Percentiles rank a stretch among this genome's conserved stretches.
These are phyloP conservation scores for Isoetes taiwanensis DNA, from an alignment of 75 land plant species.

Conservation along the genomic window DNA sequence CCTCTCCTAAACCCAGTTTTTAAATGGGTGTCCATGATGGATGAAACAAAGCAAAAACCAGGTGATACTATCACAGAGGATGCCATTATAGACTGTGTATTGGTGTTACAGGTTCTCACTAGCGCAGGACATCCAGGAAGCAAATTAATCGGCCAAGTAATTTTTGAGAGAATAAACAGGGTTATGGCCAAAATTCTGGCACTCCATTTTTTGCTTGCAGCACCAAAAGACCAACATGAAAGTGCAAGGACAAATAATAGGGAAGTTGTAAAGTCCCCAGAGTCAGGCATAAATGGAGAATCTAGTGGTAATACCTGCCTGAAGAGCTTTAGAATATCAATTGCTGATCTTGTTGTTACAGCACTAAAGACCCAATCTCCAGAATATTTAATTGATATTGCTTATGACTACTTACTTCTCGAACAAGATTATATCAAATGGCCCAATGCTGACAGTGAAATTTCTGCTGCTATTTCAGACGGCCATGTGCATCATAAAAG, in stretches of 20 bases:
- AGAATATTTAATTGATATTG: slow-evolving; percentile 3
- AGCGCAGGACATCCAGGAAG: neutral
- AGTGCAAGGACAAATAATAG: slow-evolving; percentile 15
- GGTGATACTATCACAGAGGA: neutral
- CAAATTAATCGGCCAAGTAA: neutral
- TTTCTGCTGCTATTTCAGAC: slow-evolving; percentile 10
- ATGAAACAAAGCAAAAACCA: neutral
- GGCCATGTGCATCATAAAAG: neutral
- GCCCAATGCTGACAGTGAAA: slow-evolving; percentile 23
- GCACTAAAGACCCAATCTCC: neutral
- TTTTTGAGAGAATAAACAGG: slow-evolving; percentile 14
- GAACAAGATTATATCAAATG: slow-evolving; percentile 9
- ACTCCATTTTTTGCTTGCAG: slow-evolving; percentile 16
- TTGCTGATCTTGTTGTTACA: slow-evolving; percentile 9
- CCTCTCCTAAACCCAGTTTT: slow-evolving; percentile 25
- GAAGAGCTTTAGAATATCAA: slow-evolving; percentile 12
- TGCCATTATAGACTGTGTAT: neutral
- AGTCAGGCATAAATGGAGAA: slow-evolving; percentile 8
- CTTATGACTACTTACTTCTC: neutral
- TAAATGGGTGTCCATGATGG: slow-evolving; percentile 10
- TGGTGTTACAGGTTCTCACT: too few relatives aligned
- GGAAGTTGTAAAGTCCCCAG: slow-evolving; percentile 10
- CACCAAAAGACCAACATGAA: slow-evolving; percentile 16
- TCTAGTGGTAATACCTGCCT: neutral
- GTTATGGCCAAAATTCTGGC: slow-evolving; percentile 16